phyloP scores from a whole-genome alignment of 2,329 filamentous ascomycete species.

The Ophiobolus disseminans region DNA sequence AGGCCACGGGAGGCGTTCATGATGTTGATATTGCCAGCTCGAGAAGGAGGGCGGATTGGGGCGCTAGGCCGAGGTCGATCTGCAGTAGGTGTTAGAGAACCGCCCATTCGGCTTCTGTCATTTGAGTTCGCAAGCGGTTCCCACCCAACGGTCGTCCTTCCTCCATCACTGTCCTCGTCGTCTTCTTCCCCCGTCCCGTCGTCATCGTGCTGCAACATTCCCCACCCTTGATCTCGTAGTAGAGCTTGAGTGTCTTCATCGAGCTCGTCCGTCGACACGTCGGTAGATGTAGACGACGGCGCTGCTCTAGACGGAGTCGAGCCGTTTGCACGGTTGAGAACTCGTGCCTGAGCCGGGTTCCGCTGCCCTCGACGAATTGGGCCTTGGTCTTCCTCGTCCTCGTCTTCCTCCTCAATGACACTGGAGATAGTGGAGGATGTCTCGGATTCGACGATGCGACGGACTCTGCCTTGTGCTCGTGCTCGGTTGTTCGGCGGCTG shows the following conservation, averaged over 20 bases:
- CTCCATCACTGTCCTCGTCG: conserved; percentile 52
- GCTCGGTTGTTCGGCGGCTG: conserved; percentile 34
- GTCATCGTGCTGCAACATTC: conserved; percentile 47
- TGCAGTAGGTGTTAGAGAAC: conserved; percentile 58
- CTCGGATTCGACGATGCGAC: conserved; percentile 50
- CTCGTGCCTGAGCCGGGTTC: conserved; percentile 36
- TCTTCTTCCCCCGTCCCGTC: conserved; percentile 48
- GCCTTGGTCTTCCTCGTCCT: conserved; percentile 48
- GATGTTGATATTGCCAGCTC: conserved; percentile 42
- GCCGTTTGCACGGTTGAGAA: conserved; percentile 45
- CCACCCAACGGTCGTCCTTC: conserved; percentile 55
- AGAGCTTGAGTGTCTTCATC: conserved; percentile 49
- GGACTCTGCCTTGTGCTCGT: conserved; percentile 33
- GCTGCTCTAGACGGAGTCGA: conserved; percentile 37
- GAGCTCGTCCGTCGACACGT: conserved; percentile 46
- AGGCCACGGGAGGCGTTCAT: conserved; percentile 48
- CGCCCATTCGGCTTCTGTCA: conserved; percentile 53
- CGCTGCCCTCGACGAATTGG: conserved; percentile 44
- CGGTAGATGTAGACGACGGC: conserved; percentile 45
- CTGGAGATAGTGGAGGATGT: conserved; percentile 47
- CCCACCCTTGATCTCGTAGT: conserved; percentile 46
- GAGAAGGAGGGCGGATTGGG: conserved; percentile 49
- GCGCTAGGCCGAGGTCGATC: conserved; percentile 52
- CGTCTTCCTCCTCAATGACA: conserved; percentile 44
- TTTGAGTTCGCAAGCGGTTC: conserved; percentile 54